Evolutionary conservation across 306 rosid genomes (phyloP).

Genomic region (Trifolium pratense): DNA sequence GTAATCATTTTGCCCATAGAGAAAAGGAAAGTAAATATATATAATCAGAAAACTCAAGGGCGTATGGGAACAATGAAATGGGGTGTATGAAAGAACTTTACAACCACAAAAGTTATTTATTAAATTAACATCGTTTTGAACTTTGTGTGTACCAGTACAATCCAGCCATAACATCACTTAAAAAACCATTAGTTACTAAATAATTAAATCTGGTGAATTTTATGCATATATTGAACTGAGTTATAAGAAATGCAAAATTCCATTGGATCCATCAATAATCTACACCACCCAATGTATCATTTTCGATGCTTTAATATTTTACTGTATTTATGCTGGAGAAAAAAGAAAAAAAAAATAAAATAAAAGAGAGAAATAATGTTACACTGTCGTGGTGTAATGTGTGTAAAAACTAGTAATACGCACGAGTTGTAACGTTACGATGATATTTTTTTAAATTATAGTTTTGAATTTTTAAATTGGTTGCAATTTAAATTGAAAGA

Average conservation of each 20-base stretch:
- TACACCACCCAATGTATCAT: conserved; percentile 42
- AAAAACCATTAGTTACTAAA: neutral
- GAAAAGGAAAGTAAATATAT: neutral
- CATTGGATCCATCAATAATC: conserved; percentile 59
- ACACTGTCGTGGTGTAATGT: too few relatives aligned
- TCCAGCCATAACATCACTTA: conserved; percentile 7
- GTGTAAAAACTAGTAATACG: too few relatives aligned
- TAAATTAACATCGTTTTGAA: neutral
- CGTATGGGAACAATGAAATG: conserved; percentile 11
- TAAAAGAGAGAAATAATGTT: neutral
- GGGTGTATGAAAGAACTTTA: neutral
- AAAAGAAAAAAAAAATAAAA: neutral
- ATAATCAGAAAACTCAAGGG: neutral
- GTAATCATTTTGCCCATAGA: too few relatives aligned
- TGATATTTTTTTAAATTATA: too few relatives aligned
- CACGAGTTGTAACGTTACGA: too few relatives aligned
- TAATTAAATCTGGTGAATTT: conserved; percentile 40
- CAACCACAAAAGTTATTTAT: conserved; percentile 11
- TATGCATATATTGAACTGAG: conserved; percentile 30
- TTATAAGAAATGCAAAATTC: conserved; percentile 46
- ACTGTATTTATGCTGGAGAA: neutral
- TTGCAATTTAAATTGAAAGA: too few relatives aligned
- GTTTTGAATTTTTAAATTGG: too few relatives aligned
- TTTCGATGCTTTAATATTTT: conserved; percentile 37
- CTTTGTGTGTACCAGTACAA: conserved; percentile 19